Percentiles rank a stretch among this genome's conserved stretches.
These are phyloP conservation scores for Limnanthes douglasii DNA, from an alignment of 345 rosid genomes.

Conservation along the genomic window DNA sequence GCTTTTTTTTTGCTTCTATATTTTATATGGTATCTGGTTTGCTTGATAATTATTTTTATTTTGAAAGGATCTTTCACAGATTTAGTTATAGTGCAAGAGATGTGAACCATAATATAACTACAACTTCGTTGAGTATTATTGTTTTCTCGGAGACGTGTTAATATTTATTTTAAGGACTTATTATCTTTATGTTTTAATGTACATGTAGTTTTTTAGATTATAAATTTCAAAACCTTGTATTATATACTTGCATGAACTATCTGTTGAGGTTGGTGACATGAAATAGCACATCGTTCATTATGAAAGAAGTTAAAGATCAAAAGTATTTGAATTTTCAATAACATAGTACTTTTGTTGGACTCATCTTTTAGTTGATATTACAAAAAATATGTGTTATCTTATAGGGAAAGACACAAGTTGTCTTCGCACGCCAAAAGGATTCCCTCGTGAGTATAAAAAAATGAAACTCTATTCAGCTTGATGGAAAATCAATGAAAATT, in stretches of 20 bases:
- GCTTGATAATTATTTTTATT: too few relatives aligned
- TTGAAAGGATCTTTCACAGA: too few relatives aligned
- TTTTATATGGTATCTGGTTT: too few relatives aligned
- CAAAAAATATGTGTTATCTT: constrained; percentile 6
- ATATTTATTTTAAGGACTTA: too few relatives aligned
- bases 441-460: constrained; percentile 43
- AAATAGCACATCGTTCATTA: constrained; percentile 30
- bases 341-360: background rate
- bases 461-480: constrained; percentile 42
- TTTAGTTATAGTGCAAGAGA: too few relatives aligned
- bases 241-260: constrained; percentile 39
- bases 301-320: constrained; percentile 45
- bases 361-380: background rate
- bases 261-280: constrained; percentile 39
- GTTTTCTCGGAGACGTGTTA: too few relatives aligned
- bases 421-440: constrained; percentile 19
- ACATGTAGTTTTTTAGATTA: too few relatives aligned
- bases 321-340: constrained; percentile 21
- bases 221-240: too few relatives aligned
- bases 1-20: too few relatives aligned
- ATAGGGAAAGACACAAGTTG: constrained; percentile 58
- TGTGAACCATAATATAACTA: too few relatives aligned
- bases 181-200: too few relatives aligned
- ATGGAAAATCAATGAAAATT: constrained; percentile 46
- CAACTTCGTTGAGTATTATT: too few relatives aligned